Percentiles rank a stretch among this genome's conserved stretches.
These are phyloP conservation scores for Actinomortierella ambigua DNA, from an alignment of 371 early-diverging fungal species.

Conservation along the genomic window DNA sequence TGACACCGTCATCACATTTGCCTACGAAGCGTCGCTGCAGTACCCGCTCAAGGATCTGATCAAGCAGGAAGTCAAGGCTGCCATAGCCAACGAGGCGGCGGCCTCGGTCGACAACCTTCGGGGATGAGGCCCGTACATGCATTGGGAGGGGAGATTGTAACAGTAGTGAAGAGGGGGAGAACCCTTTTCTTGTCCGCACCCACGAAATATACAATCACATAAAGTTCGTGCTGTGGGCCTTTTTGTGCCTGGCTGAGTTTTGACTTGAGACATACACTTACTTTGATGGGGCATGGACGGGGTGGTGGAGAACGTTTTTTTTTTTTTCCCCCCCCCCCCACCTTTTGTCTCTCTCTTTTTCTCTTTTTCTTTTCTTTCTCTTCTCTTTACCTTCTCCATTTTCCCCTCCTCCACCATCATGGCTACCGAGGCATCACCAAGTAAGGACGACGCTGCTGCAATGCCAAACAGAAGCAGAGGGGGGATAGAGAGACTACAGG, in stretches of 20 bases:
- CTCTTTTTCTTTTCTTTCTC: background rate
- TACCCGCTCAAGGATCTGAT: constrained; percentile 69
- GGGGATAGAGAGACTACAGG: too few relatives aligned
- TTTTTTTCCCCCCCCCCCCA: too few relatives aligned
- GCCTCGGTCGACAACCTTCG: constrained; percentile 29
- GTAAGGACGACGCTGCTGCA: too few relatives aligned
- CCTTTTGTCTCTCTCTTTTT: constrained; percentile 6
- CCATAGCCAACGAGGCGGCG: constrained; percentile 50
- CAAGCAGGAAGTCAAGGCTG: constrained; percentile 59
- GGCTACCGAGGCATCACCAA: background rate
- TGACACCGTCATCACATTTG: constrained; percentile 84
- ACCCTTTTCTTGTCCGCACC: too few relatives aligned
- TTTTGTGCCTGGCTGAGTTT: background rate
- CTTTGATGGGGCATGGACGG: too few relatives aligned
- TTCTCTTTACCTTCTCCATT: background rate
- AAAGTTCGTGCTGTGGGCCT: background rate
- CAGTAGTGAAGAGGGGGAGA: too few relatives aligned
- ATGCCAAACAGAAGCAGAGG: too few relatives aligned
- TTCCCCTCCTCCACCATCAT: background rate
- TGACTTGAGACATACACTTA: too few relatives aligned
- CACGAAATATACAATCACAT: too few relatives aligned
- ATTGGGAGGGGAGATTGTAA: too few relatives aligned
- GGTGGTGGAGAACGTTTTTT: too few relatives aligned
- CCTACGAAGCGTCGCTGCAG: constrained; percentile 85
- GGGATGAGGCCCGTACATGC: too few relatives aligned